Evolutionary conservation across 306 rosid species (phyloP).

Genomic region (Luffa aegyptiaca): DNA sequence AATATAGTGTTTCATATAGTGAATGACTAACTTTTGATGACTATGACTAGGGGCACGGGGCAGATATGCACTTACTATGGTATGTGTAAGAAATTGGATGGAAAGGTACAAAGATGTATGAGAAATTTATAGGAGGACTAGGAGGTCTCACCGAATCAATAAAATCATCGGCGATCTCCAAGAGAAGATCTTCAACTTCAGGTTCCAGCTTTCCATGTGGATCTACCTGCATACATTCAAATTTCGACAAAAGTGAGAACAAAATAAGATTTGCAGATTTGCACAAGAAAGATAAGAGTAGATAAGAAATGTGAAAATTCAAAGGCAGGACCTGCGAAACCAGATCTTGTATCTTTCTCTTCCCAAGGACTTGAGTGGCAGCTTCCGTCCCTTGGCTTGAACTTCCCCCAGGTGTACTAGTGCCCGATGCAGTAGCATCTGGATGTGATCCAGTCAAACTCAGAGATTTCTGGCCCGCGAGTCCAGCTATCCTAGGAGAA

Average conservation of each 20-base stretch:
- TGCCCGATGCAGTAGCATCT: slow-evolving; percentile 89
- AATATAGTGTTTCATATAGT: background rate
- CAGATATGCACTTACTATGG: background rate
- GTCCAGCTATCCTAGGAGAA: slow-evolving; percentile 80
- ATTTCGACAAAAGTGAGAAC: slow-evolving; percentile 6
- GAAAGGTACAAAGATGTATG: background rate
- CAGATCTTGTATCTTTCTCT: slow-evolving; percentile 96
- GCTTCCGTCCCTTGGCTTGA: slow-evolving; percentile 99
- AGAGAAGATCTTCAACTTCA: slow-evolving; percentile 78
- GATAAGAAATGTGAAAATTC: background rate
- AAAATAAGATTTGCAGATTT: background rate
- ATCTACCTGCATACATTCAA: slow-evolving; percentile 52
- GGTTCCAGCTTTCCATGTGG: slow-evolving; percentile 81
- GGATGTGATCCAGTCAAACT: slow-evolving; percentile 99
- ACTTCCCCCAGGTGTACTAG: slow-evolving; percentile 98
- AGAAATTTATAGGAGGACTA: background rate
- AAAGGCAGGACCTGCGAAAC: slow-evolving; percentile 71
- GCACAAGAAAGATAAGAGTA: background rate
- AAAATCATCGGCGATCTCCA: slow-evolving; percentile 96
- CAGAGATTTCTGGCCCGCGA: slow-evolving; percentile 77
- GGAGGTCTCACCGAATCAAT: slow-evolving; percentile 71
- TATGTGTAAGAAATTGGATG: background rate
- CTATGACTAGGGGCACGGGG: no score
- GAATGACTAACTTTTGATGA: background rate
- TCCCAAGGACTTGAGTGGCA: slow-evolving; percentile 96